phyloP scores from a whole-genome alignment of 345 rosid genomes.

The Punica granatum region DNA sequence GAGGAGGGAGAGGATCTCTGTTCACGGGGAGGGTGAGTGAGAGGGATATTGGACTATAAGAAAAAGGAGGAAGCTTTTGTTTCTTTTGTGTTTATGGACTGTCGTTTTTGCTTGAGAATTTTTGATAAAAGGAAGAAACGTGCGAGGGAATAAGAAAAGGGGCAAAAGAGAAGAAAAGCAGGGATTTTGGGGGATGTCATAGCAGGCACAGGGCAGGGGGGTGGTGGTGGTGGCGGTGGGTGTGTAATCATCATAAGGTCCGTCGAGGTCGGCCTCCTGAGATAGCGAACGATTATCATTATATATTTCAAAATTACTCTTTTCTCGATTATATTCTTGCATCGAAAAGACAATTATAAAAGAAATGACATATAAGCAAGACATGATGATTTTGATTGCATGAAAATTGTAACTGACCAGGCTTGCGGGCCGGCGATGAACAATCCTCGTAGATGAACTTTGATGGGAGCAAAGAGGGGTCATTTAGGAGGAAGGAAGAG shows the following conservation, averaged over 20 bases:
- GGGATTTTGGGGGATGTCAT: constrained; percentile 9
- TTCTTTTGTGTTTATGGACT: constrained; percentile 18
- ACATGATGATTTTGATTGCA: too few relatives aligned
- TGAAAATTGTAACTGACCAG: neutral
- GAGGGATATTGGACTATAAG: constrained; percentile 27
- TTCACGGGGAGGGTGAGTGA: constrained; percentile 14
- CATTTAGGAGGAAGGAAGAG: too few relatives aligned
- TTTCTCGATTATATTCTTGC: too few relatives aligned
- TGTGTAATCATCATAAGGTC: constrained; percentile 5
- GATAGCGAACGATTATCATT: neutral
- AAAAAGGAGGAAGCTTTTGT: neutral
- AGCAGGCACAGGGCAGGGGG: neutral
- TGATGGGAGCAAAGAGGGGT: too few relatives aligned
- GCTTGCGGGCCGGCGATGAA: too few relatives aligned
- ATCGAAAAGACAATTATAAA: too few relatives aligned
- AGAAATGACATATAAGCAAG: neutral
- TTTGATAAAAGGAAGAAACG: constrained; percentile 20
- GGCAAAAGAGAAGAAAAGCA: constrained; percentile 25
- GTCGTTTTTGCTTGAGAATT: constrained; percentile 12
- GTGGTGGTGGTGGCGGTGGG: neutral
- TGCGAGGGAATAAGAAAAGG: constrained; percentile 37
- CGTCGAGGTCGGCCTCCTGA: neutral
- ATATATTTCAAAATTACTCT: neutral
- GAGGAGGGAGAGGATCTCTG: neutral
- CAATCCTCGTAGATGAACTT: too few relatives aligned